These are phyloP conservation scores for Ogataea pignaliae DNA, from an alignment of 805 yeast genomes.

Conservation along the genomic window DNA sequence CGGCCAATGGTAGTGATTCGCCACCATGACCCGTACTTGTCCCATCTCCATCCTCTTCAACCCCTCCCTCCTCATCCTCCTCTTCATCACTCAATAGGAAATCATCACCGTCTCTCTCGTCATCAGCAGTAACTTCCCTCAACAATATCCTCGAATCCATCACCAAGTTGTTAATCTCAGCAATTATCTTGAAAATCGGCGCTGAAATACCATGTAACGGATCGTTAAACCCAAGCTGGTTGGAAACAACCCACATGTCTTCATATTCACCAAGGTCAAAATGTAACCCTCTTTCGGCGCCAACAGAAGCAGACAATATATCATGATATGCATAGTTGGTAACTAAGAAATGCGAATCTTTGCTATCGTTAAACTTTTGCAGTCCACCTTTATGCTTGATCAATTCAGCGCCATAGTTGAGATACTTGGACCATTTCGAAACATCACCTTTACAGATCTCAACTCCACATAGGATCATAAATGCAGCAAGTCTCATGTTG, in stretches of 20 bases:
- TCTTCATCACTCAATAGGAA: background rate
- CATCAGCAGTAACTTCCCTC: slow-evolving; percentile 12
- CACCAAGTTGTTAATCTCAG: slow-evolving; percentile 61
- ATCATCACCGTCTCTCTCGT: slow-evolving; percentile 1
- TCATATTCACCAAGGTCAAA: slow-evolving; percentile 61
- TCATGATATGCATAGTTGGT: slow-evolving; percentile 82
- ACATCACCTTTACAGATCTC: slow-evolving; percentile 84
- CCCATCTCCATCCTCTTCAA: slow-evolving; percentile 5
- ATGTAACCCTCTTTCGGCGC: slow-evolving; percentile 57
- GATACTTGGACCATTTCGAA: slow-evolving; percentile 63
- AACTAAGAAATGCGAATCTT: slow-evolving; percentile 66
- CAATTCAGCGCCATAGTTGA: slow-evolving; percentile 62
- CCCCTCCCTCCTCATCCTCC: slow-evolving; percentile 8
- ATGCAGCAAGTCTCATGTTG: slow-evolving; percentile 53
- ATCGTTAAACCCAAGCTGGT: slow-evolving; percentile 46
- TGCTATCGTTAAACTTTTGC: slow-evolving; percentile 42
- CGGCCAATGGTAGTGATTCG: slow-evolving; percentile 5
- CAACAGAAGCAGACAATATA: slow-evolving; percentile 57
- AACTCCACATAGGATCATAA: slow-evolving; percentile 69
- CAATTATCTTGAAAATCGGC: slow-evolving; percentile 60
- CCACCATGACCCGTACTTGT: slow-evolving; percentile 4
- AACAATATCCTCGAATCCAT: slow-evolving; percentile 42
- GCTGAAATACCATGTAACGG: slow-evolving; percentile 73
- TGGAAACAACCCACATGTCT: slow-evolving; percentile 37
- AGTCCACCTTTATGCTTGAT: slow-evolving; percentile 62